A percentile compares a stretch with the other conserved stretches of the same genome.
Evolutionary conservation across 345 rosid genomes (phyloP).

Genomic region (Bruguiera gymnorhiza): DNA sequence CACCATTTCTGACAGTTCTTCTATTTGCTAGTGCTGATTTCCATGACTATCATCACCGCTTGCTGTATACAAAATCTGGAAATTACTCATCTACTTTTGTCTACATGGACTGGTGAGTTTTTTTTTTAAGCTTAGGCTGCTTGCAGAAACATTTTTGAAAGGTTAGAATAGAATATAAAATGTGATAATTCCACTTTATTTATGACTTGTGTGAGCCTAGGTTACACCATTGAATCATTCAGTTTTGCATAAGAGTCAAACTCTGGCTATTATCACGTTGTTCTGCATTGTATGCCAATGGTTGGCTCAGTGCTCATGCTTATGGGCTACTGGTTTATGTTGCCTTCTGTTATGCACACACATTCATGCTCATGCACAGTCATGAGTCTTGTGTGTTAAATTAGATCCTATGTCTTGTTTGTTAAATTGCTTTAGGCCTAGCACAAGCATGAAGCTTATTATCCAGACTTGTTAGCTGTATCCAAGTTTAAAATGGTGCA

Average conservation of each 20-base stretch:
- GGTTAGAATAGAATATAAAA: not conserved
- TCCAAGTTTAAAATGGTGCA: too few species aligned
- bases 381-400: too few species aligned
- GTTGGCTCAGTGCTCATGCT: too few species aligned
- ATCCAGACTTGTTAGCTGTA: too few species aligned
- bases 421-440: too few species aligned
- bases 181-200: not conserved
- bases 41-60: conserved; percentile 96
- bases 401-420: too few species aligned
- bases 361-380: too few species aligned
- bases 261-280: not conserved
- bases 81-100: conserved; percentile 91
- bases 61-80: conserved; percentile 94
- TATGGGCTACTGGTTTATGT: too few species aligned
- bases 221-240: not conserved
- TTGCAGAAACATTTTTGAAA: not conserved
- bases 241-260: not conserved
- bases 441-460: too few species aligned
- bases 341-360: too few species aligned
- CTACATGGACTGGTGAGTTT: conserved; percentile 93
- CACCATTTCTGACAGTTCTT: not conserved
- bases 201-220: not conserved
- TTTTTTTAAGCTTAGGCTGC: not conserved
- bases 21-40: conserved; percentile 74
- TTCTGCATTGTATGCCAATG: too few species aligned